Evolutionary conservation across 768 basidiomycete genomes (phyloP), one percentile per base, ranked within the genome.

Genomic region (Suillus paluster): DNA sequence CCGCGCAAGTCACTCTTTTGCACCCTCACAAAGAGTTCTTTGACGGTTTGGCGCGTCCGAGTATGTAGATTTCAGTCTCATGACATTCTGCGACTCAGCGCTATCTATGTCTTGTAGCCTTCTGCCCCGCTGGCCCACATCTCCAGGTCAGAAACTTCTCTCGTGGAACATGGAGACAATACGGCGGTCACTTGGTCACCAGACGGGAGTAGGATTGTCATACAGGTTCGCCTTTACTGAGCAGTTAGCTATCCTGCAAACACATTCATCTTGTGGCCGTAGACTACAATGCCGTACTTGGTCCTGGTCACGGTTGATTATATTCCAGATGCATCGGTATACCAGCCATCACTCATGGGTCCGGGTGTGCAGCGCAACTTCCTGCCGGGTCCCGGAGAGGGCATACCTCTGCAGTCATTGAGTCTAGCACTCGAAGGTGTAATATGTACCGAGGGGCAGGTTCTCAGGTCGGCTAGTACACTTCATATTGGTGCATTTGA

Each of bases 101-200:
- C 57, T 58, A 58, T 63, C 50, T 60, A 21, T 61, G 59, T 42
- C 39, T 33, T 45, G 42, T 63, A 94, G 92, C 92, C 92, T 1
- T 86, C 87, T 42, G 84, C 86, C 34, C 81, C 89, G 7, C 73
- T 93, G 63, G 89, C 92, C 23, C 83, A 88, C 66, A 80, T 97
- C 19, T 82, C 88, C 36, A 86, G 95, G 58, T 92, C 93, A 39
- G 79, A 87, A 8, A 84, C 86, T 2, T 96, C 94, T 19, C 78
- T 97, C 42, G 74, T 83, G 59, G 89, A 92, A 62, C 95, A 96
- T 71, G 95, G 95, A n/a, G 84, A 88, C 68, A 97, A 95, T 67
- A 64, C 81, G 21, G 77, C 83, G 57, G 86, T 85, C 14, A 83
- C 86, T 68, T 98, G 95, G 95, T 87, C 94, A 19, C 88, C 89